Percentiles rank a stretch among this genome's conserved stretches.
phyloP scores from a whole-genome alignment of 345 rosid species.

The Dipteronia dyeriana region DNA sequence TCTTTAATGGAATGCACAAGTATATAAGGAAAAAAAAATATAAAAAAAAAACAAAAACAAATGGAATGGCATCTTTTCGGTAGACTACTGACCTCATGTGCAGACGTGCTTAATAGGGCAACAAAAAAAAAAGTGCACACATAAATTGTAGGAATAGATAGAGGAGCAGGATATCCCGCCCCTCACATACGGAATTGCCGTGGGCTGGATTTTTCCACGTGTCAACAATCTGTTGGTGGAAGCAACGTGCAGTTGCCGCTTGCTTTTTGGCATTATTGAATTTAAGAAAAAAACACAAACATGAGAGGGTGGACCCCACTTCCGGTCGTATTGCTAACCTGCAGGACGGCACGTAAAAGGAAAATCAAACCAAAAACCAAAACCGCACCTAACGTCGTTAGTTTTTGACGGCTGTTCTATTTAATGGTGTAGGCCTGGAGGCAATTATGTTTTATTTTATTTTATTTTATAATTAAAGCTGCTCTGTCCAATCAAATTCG shows the following conservation, averaged over 20 bases:
- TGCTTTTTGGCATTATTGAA: not conserved
- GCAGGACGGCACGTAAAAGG: slow-evolving; percentile 16
- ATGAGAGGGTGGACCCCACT: slow-evolving; percentile 9
- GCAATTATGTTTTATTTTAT: not conserved
- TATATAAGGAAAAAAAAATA: too few relatives aligned
- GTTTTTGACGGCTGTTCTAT: not conserved
- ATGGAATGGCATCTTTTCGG: not conserved
- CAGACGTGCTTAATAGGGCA: not conserved
- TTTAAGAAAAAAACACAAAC: not conserved
- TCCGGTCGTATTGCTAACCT: slow-evolving; percentile 14
- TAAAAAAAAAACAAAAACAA: too few relatives aligned
- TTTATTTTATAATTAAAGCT: not conserved
- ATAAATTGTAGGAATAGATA: not conserved
- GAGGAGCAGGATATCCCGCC: not conserved
- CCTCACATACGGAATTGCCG: slow-evolving; percentile 17
- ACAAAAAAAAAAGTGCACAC: not conserved
- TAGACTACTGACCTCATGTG: not conserved
- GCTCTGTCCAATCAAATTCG: not conserved
- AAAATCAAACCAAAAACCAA: too few relatives aligned
- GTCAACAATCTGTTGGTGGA: not conserved
- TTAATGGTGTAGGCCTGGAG: not conserved
- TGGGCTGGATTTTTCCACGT: slow-evolving; percentile 15
- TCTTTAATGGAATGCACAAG: too few relatives aligned
- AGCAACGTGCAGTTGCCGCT: slow-evolving; percentile 33
- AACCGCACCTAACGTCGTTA: slow-evolving; percentile 13